Conservation (phyloP, 805 yeast species). For the Torulaspora delbrueckii region DNA sequence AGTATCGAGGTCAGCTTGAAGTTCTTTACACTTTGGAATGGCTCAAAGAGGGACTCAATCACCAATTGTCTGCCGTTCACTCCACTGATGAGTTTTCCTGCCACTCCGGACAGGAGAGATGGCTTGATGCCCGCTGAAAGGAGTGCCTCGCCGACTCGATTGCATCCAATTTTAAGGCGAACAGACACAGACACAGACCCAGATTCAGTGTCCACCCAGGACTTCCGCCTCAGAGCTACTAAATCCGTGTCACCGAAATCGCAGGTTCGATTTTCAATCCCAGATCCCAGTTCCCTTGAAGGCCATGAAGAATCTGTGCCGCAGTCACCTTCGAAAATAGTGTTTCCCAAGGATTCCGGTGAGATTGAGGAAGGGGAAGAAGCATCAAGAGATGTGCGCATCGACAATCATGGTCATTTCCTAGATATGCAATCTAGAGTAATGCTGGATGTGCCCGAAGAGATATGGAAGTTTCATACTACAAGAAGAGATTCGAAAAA, state of each 20-base stretch:
- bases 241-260: constrained; percentile 15
- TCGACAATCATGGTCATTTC: constrained; percentile 18
- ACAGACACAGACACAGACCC: not conserved
- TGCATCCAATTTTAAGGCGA: constrained; percentile 7
- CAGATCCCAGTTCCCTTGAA: constrained; percentile 13
- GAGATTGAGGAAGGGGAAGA: not conserved
- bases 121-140: not conserved
- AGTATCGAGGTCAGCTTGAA: not conserved
- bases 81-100: constrained; percentile 7
- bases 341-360: constrained; percentile 23
- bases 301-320: not conserved
- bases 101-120: constrained; percentile 6
- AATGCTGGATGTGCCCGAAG: constrained; percentile 31
- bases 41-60: not conserved
- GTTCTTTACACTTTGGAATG: not conserved
- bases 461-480: constrained; percentile 30
- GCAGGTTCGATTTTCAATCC: constrained; percentile 34
- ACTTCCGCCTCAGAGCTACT: not conserved
- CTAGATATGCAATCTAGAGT: constrained; percentile 28
- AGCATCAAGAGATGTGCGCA: not conserved
- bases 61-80: not conserved
- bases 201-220: not conserved
- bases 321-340: constrained; percentile 30
- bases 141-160: constrained; percentile 2
- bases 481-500: constrained; percentile 4